Evolutionary conservation across 2,329 filamentous ascomycete genomes (phyloP).

Genomic region (Xylaria hypoxylon): DNA sequence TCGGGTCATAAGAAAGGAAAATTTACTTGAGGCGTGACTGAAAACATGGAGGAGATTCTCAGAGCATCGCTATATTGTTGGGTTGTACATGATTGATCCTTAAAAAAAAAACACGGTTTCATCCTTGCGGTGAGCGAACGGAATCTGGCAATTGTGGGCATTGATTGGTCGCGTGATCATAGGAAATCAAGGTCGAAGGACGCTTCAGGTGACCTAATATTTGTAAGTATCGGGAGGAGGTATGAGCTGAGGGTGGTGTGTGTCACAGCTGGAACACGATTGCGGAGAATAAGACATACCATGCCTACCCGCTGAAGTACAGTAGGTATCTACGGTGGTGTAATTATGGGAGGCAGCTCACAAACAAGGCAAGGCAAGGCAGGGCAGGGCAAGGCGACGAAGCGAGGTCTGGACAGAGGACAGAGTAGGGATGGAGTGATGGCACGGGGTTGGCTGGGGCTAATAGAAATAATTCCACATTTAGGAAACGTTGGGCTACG

Average conservation of each 20-base stretch:
- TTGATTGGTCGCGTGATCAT: conserved; percentile 31
- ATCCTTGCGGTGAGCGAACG: background rate
- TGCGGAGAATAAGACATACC: conserved; percentile 22
- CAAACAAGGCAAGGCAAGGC: conserved; percentile 14
- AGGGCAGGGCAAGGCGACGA: conserved; percentile 1
- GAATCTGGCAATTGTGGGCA: background rate
- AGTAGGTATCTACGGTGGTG: too few relatives aligned
- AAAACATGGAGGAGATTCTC: background rate
- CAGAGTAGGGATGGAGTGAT: conserved; percentile 6
- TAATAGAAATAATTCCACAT: conserved; percentile 24
- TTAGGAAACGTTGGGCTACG: conserved; percentile 6
- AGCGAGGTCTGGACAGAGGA: background rate
- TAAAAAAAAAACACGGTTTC: background rate
- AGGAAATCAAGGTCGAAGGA: conserved; percentile 17
- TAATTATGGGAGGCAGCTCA: background rate
- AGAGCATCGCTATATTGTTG: background rate
- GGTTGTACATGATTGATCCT: background rate
- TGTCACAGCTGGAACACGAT: conserved; percentile 7
- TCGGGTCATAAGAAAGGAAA: conserved; percentile 7
- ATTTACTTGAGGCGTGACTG: conserved; percentile 18
- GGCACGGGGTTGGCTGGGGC: conserved; percentile 1
- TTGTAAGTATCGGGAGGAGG: background rate
- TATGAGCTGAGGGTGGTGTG: conserved; percentile 34
- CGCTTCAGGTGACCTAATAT: conserved; percentile 30
- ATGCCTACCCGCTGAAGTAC: background rate